Percentiles rank a stretch among this genome's conserved stretches.
Conservation (phyloP, 129 eudicot genomes). For the Gnaphalium uliginosum region DNA sequence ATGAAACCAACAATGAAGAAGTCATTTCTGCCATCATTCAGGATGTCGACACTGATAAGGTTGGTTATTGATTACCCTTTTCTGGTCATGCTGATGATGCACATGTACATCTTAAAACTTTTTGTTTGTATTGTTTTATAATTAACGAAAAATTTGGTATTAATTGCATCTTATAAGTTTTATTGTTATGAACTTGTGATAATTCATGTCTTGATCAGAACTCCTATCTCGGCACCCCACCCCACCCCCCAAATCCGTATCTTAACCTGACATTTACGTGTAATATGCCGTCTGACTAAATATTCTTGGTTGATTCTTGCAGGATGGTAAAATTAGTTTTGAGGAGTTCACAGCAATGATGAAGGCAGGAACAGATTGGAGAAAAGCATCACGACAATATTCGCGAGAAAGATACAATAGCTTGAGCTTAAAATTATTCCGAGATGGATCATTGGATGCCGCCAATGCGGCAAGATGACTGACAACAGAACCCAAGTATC, state of each 20-base stretch:
- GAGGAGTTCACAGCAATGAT: slow-evolving; percentile 92
- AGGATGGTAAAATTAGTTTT: slow-evolving; percentile 88
- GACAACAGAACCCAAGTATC: slow-evolving; percentile 22
- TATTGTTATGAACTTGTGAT: no score
- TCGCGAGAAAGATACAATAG: slow-evolving; percentile 82
- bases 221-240: no score
- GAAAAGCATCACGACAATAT: slow-evolving; percentile 94
- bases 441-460: slow-evolving; percentile 61
- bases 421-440: slow-evolving; percentile 73
- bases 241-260: no score
- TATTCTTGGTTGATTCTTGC: slow-evolving; percentile 21
- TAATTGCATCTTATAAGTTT: not conserved
- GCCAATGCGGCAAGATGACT: slow-evolving; percentile 44
- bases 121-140: not conserved
- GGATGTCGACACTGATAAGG: slow-evolving; percentile 98
- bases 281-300: not conserved
- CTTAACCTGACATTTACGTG: no score
- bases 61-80: not conserved
- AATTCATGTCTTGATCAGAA: not conserved
- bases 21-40: slow-evolving; percentile 86
- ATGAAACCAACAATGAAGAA: slow-evolving; percentile 69
- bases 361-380: slow-evolving; percentile 98
- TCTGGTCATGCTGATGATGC: not conserved
- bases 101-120: not conserved
- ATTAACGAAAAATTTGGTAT: not conserved